Base-by-base conservation (phyloP, 345 rosid species). In the Euclidium syriacum region DNA sequence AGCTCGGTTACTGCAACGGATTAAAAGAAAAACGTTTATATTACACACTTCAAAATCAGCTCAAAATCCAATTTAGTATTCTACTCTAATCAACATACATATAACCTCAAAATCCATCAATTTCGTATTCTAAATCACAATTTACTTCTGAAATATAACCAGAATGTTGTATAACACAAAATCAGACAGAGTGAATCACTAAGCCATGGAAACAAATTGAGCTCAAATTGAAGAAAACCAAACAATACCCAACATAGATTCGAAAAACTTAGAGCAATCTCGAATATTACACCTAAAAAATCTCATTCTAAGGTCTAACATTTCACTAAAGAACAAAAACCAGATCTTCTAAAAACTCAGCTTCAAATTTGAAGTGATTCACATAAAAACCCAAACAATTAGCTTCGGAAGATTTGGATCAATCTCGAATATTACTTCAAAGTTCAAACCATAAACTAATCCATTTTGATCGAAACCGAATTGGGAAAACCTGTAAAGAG, bases 1-100 rank as follows among this genome's bases (percentile, higher is more conserved):
- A 63, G 97, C 97, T 40, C 97, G 95, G 65, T 94, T 94, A 83
- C 99, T 94, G 80, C 51, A 65, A 0, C 20, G 0, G 16, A 29
- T 20, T 43, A 16, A 22, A 35, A 30, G 11, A 56, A 52, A 56
- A 32, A 20, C 19, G n/a, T 53, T 39, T 16, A 25, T 6, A n/a
- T n/a, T n/a, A n/a, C 15, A 36, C 42, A 35, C 4, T 52, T 6
- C 2, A 18, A 19, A 54, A 33, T 23, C 27, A 18, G 27, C 32
- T 41, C 23, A 64, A 6, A n/a, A 52, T 53, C 27, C 48, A 61
- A 55, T 26, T 16, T 40, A 17, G 29, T 9, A 51, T 38, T 47
- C 63, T 46, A 15, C 30, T 26, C 11, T 15, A 7, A 57, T 8
- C 9, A 65, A 34, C 32, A 65, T 18, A 59, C 46, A 51, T 10